Evolutionary conservation across 2,329 filamentous ascomycete species (phyloP).

Genomic region (Fusarium musae): DNA sequence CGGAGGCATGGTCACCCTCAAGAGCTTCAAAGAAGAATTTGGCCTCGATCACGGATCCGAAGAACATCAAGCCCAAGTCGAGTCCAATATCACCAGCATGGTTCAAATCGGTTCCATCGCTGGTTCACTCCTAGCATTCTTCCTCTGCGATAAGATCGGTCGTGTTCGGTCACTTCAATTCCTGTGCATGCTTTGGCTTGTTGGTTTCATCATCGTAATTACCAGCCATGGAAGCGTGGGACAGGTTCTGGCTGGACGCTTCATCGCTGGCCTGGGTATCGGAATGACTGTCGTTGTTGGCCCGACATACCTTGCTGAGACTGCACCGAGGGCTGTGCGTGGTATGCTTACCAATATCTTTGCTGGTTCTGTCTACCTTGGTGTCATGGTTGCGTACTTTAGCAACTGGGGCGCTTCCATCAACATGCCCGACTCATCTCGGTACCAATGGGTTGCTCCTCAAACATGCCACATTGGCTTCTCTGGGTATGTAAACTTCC

Average conservation of each 20-base stretch:
- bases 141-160: conserved; percentile 18
- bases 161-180: conserved; percentile 15
- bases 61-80: conserved; percentile 66
- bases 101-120: conserved; percentile 75
- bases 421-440: conserved; percentile 51
- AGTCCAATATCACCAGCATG: conserved; percentile 76
- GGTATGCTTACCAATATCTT: conserved; percentile 70
- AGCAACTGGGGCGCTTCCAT: conserved; percentile 66
- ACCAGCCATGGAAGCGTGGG: conserved; percentile 14
- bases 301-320: conserved; percentile 69
- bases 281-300: conserved; percentile 40
- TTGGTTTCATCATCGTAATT: conserved; percentile 12
- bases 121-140: conserved; percentile 66
- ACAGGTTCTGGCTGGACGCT: conserved; percentile 10
- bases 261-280: conserved; percentile 15
- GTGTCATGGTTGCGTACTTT: conserved; percentile 65
- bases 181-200: conserved; percentile 8
- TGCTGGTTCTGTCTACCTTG: conserved; percentile 42
- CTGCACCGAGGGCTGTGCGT: conserved; percentile 69
- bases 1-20: conserved; percentile 68
- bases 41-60: conserved; percentile 59
- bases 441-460: conserved; percentile 16
- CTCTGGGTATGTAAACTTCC: neutral
- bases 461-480: conserved; percentile 24
- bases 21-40: conserved; percentile 66